Base-by-base conservation (phyloP, 768 basidiomycete species). In the Psilocybe subaeruginosa region DNA sequence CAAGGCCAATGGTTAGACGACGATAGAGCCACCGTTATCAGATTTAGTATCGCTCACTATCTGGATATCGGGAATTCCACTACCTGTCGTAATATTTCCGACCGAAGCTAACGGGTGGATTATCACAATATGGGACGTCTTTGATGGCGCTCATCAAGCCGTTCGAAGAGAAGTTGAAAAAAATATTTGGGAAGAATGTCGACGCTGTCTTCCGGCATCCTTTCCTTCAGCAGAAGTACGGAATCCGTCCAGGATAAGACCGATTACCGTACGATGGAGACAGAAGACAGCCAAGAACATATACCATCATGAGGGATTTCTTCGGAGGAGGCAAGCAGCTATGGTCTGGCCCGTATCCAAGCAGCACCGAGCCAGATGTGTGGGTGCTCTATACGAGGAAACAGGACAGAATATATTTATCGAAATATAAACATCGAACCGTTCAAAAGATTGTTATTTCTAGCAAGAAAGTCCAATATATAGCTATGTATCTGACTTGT, bases 371-470 rank as follows among this genome's bases (percentile, higher is more conserved):
- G 37, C 54, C 54, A 12, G 54, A 54, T 27, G 54, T 54, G 1
- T 54, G 54, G 54, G 54, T 9, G 8, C 54, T 54, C 41, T 43
- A 41, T 54, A 54, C 53, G n/a, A 43, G 41, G 17, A 3, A 43
- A 5, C 41, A 43, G 11, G 41, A n/a, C 4, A 11, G 11, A 12
- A 43, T 8, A n/a, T 43, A 12, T 43, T 14, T 3, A 43, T n/a
- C 14, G n/a, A 12, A 12, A 12, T 16, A 43, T 39, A 8, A 14
- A 39, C 8, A 39, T 39, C 14, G 4, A 9, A 43, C 1, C 1
- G 4, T 14, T 43, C 41, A 12, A 43, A 14, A 12, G 4, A 11
- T 43, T 4, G 14, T 12, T 5, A 43, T 43, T 8, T 8, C 37
- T 39, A 23, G 23, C 2, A 23, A 23, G 23, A 23, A 23, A 23